These are phyloP conservation scores for Phytopythium oedochilum DNA, from an alignment of 352 stramenopile species.

Conservation along the genomic window DNA sequence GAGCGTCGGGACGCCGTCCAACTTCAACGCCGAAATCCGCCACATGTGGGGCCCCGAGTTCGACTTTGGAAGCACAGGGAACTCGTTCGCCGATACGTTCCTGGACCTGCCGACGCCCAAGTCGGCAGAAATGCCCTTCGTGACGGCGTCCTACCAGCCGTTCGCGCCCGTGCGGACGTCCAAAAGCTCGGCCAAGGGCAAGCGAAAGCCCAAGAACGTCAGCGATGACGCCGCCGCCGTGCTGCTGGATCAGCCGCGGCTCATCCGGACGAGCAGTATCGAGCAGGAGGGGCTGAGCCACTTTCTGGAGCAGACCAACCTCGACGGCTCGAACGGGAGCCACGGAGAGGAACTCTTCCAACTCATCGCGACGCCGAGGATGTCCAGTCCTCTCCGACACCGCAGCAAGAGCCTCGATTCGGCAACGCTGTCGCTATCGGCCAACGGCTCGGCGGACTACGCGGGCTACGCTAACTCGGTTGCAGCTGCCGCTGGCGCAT, in stretches of 20 bases:
- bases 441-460: not conserved
- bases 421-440: not conserved
- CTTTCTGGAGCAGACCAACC: conserved; percentile 64
- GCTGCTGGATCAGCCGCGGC: conserved; percentile 39
- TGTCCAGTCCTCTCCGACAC: not conserved
- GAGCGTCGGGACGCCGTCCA: conserved; percentile 66
- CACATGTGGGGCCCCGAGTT: conserved; percentile 64
- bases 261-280: conserved; percentile 62
- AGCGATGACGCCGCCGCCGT: conserved; percentile 5
- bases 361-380: conserved; percentile 11
- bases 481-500: conserved; percentile 19
- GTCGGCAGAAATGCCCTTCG: conserved; percentile 31
- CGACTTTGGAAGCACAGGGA: conserved; percentile 32
- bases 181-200: conserved; percentile 12
- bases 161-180: conserved; percentile 6
- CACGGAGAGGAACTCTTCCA: conserved; percentile 24
- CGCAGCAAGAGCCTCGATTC: not conserved
- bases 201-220: not conserved
- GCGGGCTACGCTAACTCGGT: conserved; percentile 5
- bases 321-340: conserved; percentile 17
- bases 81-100: conserved; percentile 60
- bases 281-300: conserved; percentile 76
- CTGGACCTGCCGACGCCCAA: conserved; percentile 72
- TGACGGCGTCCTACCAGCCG: conserved; percentile 14
- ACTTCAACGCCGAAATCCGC: conserved; percentile 40